These are phyloP conservation scores for Eugenia klotzschiana DNA, from an alignment of 441 rosid genomes.

Conservation along the genomic window DNA sequence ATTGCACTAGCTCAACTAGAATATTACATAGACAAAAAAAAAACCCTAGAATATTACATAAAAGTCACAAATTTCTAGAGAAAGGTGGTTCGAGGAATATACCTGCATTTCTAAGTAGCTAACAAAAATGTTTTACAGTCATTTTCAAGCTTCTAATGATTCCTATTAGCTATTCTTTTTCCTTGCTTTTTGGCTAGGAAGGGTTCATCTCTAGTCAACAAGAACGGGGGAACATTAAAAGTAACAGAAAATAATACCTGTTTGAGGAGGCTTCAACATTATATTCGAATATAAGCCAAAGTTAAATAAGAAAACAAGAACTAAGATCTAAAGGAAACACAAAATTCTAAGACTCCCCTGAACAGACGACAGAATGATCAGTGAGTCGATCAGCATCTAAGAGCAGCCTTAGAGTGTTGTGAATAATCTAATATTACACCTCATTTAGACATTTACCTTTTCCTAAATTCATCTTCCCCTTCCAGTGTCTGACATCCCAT, in stretches of 20 bases:
- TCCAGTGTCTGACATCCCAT: conserved; percentile 99
- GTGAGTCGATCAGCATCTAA: background rate
- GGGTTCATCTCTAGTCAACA: background rate
- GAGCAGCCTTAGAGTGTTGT: background rate
- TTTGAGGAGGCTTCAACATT: background rate
- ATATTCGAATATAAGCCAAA: background rate
- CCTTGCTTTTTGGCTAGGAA: background rate
- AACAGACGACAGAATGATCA: background rate
- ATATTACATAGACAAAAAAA: background rate
- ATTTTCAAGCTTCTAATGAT: background rate
- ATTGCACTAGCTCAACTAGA: background rate
- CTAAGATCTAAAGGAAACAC: background rate
- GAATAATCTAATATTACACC: background rate
- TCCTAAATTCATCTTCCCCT: conserved; percentile 96
- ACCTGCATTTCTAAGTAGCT: background rate
- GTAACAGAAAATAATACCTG: background rate
- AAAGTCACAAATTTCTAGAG: background rate
- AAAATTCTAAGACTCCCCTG: background rate
- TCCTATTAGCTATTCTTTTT: background rate
- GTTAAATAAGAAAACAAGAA: background rate
- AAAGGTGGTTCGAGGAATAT: background rate
- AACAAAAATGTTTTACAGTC: background rate
- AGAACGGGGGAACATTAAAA: background rate
- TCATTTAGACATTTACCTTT: conserved; percentile 40
- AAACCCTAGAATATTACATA: background rate